Conservation (phyloP, 208 protist genomes). For the Crithidia mellificae region DNA sequence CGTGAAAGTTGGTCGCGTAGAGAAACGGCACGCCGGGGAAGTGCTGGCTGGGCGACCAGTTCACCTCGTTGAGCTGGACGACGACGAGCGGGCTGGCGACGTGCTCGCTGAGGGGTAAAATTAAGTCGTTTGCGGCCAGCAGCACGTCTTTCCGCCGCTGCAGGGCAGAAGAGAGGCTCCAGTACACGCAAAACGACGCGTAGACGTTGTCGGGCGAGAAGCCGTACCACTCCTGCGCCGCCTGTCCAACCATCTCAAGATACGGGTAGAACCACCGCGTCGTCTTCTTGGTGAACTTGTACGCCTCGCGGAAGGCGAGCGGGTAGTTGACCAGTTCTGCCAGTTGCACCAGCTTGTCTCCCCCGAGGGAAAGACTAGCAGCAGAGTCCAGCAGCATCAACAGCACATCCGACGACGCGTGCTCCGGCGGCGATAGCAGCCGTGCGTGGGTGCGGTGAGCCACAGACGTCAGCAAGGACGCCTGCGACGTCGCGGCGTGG, state of each 20-base stretch:
- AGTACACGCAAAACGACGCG: slow-evolving; percentile 64
- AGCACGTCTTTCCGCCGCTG: slow-evolving; percentile 51
- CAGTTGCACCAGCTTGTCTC: slow-evolving; percentile 27
- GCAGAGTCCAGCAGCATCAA: slow-evolving; percentile 29
- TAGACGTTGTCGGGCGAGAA: slow-evolving; percentile 33
- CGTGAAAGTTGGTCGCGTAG: slow-evolving; percentile 50
- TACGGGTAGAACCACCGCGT: slow-evolving; percentile 78
- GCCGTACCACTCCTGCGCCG: slow-evolving; percentile 56
- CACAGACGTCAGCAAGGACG: neutral
- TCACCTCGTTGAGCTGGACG: slow-evolving; percentile 40
- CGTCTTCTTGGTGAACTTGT: slow-evolving; percentile 42
- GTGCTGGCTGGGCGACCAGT: slow-evolving; percentile 53
- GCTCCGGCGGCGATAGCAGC: slow-evolving; percentile 19
- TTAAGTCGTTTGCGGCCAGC: slow-evolving; percentile 15
- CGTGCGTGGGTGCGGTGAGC: neutral
- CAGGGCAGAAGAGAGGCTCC: slow-evolving; percentile 72
- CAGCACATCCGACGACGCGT: slow-evolving; percentile 29
- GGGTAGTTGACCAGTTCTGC: slow-evolving; percentile 54
- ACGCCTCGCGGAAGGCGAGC: slow-evolving; percentile 39
- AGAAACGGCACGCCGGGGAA: slow-evolving; percentile 65
- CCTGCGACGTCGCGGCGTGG: neutral
- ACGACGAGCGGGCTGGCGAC: slow-evolving; percentile 69
- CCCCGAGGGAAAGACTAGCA: slow-evolving; percentile 1
- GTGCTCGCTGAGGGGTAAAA: slow-evolving; percentile 65
- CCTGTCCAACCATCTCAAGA: slow-evolving; percentile 43